Percentiles rank a stretch among this genome's conserved stretches.
Evolutionary conservation across 108 stramenopile genomes (phyloP).

Genomic region (Cyclotella atomus): DNA sequence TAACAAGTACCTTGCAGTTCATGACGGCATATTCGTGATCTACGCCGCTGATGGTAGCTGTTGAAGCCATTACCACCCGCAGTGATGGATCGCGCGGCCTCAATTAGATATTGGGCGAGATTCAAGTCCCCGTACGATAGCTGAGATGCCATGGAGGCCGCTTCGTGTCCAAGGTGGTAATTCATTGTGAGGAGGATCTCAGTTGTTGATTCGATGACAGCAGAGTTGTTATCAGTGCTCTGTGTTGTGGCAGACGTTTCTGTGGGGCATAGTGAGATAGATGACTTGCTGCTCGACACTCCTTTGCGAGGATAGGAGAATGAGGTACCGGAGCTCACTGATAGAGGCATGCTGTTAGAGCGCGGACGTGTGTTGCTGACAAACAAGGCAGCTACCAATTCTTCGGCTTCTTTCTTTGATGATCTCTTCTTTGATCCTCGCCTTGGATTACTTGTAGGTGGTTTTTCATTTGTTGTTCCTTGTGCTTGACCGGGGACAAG

Average conservation of each 20-base stretch:
- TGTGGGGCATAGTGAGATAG: neutral
- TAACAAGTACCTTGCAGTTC: constrained; percentile 77
- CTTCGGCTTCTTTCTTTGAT: constrained; percentile 31
- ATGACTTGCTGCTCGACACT: neutral
- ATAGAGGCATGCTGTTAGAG: constrained; percentile 26
- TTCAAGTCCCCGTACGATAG: constrained; percentile 70
- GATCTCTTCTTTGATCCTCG: constrained; percentile 21
- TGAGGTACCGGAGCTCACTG: neutral
- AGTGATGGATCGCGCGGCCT: constrained; percentile 62
- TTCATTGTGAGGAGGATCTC: constrained; percentile 78
- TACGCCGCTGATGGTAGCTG: constrained; percentile 1
- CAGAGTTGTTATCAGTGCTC: constrained; percentile 13
- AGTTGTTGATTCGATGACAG: constrained; percentile 50
- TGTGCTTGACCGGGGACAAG: neutral
- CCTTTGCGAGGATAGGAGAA: neutral
- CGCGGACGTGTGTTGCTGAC: constrained; percentile 26
- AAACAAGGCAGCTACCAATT: constrained; percentile 37
- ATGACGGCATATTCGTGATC: constrained; percentile 73
- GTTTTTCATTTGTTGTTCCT: neutral
- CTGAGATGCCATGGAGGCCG: constrained; percentile 58
- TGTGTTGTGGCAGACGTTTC: constrained; percentile 7
- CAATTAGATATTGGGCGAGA: constrained; percentile 76
- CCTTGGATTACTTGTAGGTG: neutral
- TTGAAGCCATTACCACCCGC: constrained; percentile 22
- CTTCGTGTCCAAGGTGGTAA: constrained; percentile 55